Conservation (phyloP, 306 rosid species). For the Alnus rubra region DNA sequence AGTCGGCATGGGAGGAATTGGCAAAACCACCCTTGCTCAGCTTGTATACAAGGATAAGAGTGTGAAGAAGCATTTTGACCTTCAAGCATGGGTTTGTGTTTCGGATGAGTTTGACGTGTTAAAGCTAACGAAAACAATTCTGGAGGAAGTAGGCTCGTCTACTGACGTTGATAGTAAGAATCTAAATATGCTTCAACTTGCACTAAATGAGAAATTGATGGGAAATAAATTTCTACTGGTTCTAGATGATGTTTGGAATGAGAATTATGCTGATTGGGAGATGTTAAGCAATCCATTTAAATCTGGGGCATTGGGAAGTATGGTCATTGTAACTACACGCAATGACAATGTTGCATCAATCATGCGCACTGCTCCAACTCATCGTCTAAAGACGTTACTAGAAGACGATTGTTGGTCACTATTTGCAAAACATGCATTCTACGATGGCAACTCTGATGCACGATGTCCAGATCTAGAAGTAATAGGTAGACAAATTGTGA, state of each 20-base stretch:
- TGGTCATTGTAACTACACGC: conserved; percentile 23
- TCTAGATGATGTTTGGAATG: conserved; percentile 34
- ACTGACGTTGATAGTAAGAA: background rate
- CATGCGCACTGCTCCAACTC: conserved; percentile 1
- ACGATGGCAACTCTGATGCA: background rate
- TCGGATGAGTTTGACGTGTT: too few relatives aligned
- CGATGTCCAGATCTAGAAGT: background rate
- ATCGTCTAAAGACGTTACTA: background rate
- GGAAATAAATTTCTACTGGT: conserved; percentile 22
- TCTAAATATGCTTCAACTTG: background rate
- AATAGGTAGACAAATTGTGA: conserved; percentile 17
- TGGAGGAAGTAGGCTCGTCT: background rate
- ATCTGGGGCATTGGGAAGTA: conserved; percentile 12
- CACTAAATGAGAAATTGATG: background rate
- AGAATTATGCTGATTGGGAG: conserved; percentile 14
- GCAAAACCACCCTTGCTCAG: too few relatives aligned
- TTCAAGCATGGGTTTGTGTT: too few relatives aligned
- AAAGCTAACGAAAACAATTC: too few relatives aligned
- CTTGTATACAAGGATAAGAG: too few relatives aligned
- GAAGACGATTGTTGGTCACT: conserved; percentile 31
- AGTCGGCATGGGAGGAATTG: too few relatives aligned
- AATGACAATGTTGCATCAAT: conserved; percentile 11
- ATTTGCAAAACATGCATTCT: conserved; percentile 18
- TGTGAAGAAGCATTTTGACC: too few relatives aligned
- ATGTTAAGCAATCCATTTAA: conserved; percentile 1